Base-by-base conservation (phyloP, 225 moss, liverwort and hornwort species). In the Pseudisothecium myosuroides region DNA sequence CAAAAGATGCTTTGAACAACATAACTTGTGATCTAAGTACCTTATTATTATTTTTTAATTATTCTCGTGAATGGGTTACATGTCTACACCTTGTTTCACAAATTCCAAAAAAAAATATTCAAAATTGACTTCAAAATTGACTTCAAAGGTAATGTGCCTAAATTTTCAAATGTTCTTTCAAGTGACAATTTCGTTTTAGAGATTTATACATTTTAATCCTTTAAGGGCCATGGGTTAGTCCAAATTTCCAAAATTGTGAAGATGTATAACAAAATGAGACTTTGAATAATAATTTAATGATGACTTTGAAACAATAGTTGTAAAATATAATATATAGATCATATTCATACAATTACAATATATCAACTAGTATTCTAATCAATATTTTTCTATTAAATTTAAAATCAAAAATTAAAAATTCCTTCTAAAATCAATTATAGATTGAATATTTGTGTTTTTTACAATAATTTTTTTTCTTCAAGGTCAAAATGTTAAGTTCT, bases 11-110 rank as follows among this genome's bases (percentile, higher is more conserved):
- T 9, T 77, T 37, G 3, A 9, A 50, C 37, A 54, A 36, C 2
- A 22, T 14, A 49, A 21, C 19, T 12, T 54, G 15, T 54, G 13
- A 15, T 54, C 0, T 0, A 0, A 2, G 22, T 2, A 36, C 5
- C 2, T 54, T 13, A 55, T 78, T 4, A n/a, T 56, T 10, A 26
- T 10, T 26, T 16, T 0, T 26, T 16, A 23, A 5, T 24, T 14
- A 55, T 36, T 77, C 5, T 23, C 9, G 5, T 9, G 37, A 9
- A 55, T 54, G 1, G 8, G 0, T 3, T 54, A 31, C 1, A 55
- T 9, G 2, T 9, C 1, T 50, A 21, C 0, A 14, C 1, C 9
- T 54, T 14, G 13, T 23, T 1, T 24, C 23, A 36, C n/a, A 54
- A 54, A 14, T 37, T 77, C 37, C 6, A 37, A 55, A 22, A 52